Base-by-base conservation (phyloP, 768 basidiomycete genomes). In the Boletus tylopilopsis region DNA sequence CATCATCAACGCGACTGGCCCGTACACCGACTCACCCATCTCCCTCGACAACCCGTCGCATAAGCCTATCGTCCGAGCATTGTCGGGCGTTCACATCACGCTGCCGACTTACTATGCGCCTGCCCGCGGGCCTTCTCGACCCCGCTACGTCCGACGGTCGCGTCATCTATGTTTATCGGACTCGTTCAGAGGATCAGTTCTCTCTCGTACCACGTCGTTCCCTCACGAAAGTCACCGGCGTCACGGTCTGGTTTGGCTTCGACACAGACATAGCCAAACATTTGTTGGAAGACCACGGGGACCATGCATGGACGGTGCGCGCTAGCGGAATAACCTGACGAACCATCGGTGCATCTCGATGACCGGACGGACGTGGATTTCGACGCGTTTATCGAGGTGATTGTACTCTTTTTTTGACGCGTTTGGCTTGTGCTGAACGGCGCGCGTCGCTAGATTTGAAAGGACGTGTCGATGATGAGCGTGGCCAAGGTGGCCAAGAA, bases 101-200 rank as follows among this genome's bases (percentile, higher is more conserved):
- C 84, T 99, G 3, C 95, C 95, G 4, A 90, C 91, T 62, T 99
- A 98, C 73, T 97, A 96, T 66, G 91, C 93, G 2, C 95, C 95
- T 4, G 82, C 87, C 15, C 88, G 79, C 42, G 90, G 95, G 96
- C 37, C 79, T 98, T 5, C 78, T 98, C 38, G 96, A 98, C 68
- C 96, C 95, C 1, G 77, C 91, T 3, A 96, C 96, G 5, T 92
- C 90, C 0, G 95, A 99, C 56, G 95, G 95, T 0, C 87, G 95
- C 23, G 94, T 99, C 47, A 95, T 99, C 64, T 66, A 96, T 98
- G 94, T 97, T 94, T 67, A 95, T 97, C 68, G 87, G 91, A 47
- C 76, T 99, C 51, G 87, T 94, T 59, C 95, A 99, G 69, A 79
- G 88, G 55, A 90, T 91, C 46, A 42, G 82, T 48, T 15, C 11